A percentile compares a stretch with the other conserved stretches of the same genome.
Evolutionary conservation across 345 rosid genomes (phyloP).

Genomic region (Geranium rotundifolium): DNA sequence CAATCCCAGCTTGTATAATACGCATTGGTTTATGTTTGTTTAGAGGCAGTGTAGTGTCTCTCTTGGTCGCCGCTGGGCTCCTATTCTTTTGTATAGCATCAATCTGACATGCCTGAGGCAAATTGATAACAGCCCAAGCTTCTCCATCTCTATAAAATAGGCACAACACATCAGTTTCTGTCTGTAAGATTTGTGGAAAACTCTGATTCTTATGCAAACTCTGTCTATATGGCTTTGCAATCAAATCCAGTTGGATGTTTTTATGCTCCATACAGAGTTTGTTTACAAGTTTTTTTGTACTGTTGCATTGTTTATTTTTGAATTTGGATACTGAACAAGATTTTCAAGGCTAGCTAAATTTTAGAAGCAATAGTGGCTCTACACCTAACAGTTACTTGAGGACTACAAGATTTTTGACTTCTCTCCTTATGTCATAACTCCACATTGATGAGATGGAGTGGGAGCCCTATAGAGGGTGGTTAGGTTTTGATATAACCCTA

Average conservation of each 20-base stretch:
- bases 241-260: constrained; percentile 1
- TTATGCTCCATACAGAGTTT: constrained; percentile 8
- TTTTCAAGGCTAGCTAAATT: neutral
- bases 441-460: neutral
- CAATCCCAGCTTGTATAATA: constrained; percentile 6
- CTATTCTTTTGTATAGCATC: constrained; percentile 16
- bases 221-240: constrained; percentile 15
- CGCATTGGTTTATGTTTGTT: constrained; percentile 3
- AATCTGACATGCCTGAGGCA: constrained; percentile 12
- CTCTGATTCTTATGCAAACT: constrained; percentile 17
- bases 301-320: neutral
- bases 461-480: no score
- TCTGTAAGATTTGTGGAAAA: constrained; percentile 13
- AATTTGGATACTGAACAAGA: neutral
- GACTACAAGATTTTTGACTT: neutral
- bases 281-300: neutral
- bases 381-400: neutral
- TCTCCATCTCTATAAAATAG: no score
- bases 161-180: neutral
- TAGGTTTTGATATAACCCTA: no score
- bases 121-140: neutral
- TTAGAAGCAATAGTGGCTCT: neutral
- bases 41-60: constrained; percentile 10
- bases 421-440: neutral
- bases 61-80: constrained; percentile 5